Evolutionary conservation across 257 asterid genomes (phyloP).

Genomic region (Solanum tarapatanum): DNA sequence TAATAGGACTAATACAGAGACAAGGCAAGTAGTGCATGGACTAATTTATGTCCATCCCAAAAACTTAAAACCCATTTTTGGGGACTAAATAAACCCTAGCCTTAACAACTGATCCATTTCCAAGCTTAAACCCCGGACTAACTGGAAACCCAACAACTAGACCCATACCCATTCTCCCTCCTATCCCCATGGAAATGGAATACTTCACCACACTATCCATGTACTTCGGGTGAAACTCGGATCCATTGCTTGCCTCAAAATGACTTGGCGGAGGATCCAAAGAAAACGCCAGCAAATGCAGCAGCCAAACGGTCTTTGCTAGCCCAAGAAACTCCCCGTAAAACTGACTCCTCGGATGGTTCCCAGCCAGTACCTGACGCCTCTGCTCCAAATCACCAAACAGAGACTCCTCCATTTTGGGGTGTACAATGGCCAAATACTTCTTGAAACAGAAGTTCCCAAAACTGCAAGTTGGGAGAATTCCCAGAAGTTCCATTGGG

Average conservation of each 20-base stretch:
- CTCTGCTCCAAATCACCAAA: conserved; percentile 95
- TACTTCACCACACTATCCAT: conserved; percentile 81
- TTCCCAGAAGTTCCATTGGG: conserved; percentile 73
- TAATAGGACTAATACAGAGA: background rate
- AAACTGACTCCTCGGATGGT: conserved; percentile 84
- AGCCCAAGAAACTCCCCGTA: conserved; percentile 66
- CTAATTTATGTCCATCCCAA: background rate
- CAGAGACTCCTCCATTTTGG: conserved; percentile 96
- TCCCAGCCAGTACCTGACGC: conserved; percentile 64
- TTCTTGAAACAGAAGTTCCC: conserved; percentile 92
- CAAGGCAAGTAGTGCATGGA: background rate
- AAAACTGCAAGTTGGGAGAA: conserved; percentile 80
- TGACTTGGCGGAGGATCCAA: conserved; percentile 84
- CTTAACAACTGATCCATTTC: conserved; percentile 59
- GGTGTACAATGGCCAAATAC: conserved; percentile 72
- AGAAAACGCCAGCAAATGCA: conserved; percentile 86
- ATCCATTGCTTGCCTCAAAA: conserved; percentile 80
- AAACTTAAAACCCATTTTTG: conserved; percentile 25
- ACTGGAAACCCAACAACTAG: conserved; percentile 75
- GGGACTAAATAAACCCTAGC: conserved; percentile 79
- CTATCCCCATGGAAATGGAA: conserved; percentile 18
- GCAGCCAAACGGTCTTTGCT: conserved; percentile 89
- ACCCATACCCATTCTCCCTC: conserved; percentile 36
- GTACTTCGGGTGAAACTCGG: conserved; percentile 77
- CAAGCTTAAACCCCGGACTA: conserved; percentile 90